Percentiles rank a stretch among this genome's conserved stretches.
These are phyloP conservation scores for Candida hungchunana DNA, from an alignment of 805 yeast species.

Conservation along the genomic window DNA sequence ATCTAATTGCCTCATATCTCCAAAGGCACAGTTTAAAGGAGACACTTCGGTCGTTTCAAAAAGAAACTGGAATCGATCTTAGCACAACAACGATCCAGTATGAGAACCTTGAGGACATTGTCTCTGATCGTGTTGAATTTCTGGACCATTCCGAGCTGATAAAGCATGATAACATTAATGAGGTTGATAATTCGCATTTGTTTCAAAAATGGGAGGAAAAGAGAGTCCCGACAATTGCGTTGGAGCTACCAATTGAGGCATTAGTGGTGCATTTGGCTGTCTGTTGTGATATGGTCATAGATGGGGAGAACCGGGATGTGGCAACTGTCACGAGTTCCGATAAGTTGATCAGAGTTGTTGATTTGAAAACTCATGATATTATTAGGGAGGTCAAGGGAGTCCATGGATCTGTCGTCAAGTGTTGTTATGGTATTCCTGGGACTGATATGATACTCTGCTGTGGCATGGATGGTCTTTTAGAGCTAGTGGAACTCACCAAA, in stretches of 20 bases:
- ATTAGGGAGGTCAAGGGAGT: conserved; percentile 5
- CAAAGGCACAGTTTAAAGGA: conserved; percentile 40
- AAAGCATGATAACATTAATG: conserved; percentile 3
- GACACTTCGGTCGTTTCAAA: conserved; percentile 46
- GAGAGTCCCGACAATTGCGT: background rate
- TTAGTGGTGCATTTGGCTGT: conserved; percentile 23
- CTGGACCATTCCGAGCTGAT: conserved; percentile 15
- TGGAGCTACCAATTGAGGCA: conserved; percentile 3
- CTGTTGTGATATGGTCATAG: conserved; percentile 18
- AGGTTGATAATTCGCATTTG: conserved; percentile 8
- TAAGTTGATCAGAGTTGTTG: conserved; percentile 16
- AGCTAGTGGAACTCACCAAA: conserved; percentile 21
- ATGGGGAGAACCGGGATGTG: conserved; percentile 10
- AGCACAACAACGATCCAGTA: conserved; percentile 9
- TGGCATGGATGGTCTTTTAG: conserved; percentile 51
- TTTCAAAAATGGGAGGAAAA: conserved; percentile 3
- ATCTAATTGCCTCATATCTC: conserved; percentile 58
- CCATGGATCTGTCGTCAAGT: conserved; percentile 31
- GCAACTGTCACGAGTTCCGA: conserved; percentile 19
- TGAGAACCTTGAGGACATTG: conserved; percentile 37
- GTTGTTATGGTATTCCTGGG: conserved; percentile 29
- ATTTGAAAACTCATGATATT: conserved; percentile 10
- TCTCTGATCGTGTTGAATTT: conserved; percentile 35
- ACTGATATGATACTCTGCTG: conserved; percentile 33
- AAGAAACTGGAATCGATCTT: conserved; percentile 4